Percentiles rank a stretch among this genome's conserved stretches.
Conservation (phyloP, 148 eudicot species). For the Cornus florida region DNA sequence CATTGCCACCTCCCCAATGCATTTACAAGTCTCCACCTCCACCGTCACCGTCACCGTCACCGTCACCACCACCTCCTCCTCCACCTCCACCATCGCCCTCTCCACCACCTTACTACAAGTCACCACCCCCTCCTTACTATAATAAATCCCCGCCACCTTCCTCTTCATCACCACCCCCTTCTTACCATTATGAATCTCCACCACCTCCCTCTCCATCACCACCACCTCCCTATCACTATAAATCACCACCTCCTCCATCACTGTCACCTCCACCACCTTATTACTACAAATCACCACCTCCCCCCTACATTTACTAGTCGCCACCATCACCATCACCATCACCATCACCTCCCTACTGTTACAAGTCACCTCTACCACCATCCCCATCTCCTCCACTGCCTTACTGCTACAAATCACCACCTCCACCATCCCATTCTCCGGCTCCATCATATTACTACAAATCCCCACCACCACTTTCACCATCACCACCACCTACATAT, state of each 20-base stretch:
- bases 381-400: constrained; percentile 1
- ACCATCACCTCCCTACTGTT: constrained; percentile 14
- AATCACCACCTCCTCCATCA: no score
- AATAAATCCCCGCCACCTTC: constrained; percentile 8
- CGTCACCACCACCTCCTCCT: no score
- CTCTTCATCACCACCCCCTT: background rate
- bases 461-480: background rate
- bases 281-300: no score
- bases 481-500: constrained; percentile 9
- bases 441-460: no score
- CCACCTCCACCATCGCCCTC: no score
- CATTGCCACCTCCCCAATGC: no score
- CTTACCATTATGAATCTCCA: constrained; percentile 4
- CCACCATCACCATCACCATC: constrained; percentile 5
- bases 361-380: constrained; percentile 20
- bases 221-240: no score
- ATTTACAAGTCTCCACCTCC: no score
- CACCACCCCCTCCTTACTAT: no score
- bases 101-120: constrained; percentile 1
- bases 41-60: no score
- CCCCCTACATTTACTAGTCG: background rate
- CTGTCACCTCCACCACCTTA: no score
- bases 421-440: no score
- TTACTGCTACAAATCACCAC: background rate
- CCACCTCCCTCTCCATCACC: constrained; percentile 12